A percentile compares a stretch with the other conserved stretches of the same genome.
phyloP scores from a whole-genome alignment of 345 rosid species.

The Acer negundo region DNA sequence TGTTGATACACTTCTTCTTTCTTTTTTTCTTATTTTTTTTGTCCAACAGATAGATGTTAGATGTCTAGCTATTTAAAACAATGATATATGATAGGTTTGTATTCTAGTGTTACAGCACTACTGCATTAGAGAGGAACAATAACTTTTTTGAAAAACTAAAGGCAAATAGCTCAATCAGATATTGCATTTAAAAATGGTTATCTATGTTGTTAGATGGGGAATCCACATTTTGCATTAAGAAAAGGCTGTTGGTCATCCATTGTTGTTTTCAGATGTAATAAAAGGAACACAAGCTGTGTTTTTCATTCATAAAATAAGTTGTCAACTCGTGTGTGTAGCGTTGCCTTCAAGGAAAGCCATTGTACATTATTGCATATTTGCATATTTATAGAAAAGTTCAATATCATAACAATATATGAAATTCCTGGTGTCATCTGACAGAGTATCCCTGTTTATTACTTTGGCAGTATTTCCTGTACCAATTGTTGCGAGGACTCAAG shows the following conservation, averaged over 20 bases:
- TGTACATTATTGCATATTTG: background rate
- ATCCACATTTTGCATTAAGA: too few relatives aligned
- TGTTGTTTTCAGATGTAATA: background rate
- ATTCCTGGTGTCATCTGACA: background rate
- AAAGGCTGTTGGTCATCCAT: background rate
- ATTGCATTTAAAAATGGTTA: background rate
- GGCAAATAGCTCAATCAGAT: background rate
- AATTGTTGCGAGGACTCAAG: conserved; percentile 77
- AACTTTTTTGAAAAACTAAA: background rate
- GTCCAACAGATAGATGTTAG: background rate
- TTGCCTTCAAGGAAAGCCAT: background rate
- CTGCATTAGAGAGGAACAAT: background rate
- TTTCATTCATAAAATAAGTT: background rate
- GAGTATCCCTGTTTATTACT: background rate
- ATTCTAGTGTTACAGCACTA: background rate
- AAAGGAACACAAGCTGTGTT: background rate
- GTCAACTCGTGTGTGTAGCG: background rate
- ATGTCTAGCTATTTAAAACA: background rate
- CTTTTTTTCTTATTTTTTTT: too few relatives aligned
- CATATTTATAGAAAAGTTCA: background rate
- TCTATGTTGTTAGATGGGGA: too few relatives aligned
- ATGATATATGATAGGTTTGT: background rate
- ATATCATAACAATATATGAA: background rate
- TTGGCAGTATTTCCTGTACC: conserved; percentile 81
- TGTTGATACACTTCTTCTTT: too few relatives aligned